Evolutionary conservation across 2,329 filamentous ascomycete species (phyloP).

Genomic region (Basipetospora chlamydospora): DNA sequence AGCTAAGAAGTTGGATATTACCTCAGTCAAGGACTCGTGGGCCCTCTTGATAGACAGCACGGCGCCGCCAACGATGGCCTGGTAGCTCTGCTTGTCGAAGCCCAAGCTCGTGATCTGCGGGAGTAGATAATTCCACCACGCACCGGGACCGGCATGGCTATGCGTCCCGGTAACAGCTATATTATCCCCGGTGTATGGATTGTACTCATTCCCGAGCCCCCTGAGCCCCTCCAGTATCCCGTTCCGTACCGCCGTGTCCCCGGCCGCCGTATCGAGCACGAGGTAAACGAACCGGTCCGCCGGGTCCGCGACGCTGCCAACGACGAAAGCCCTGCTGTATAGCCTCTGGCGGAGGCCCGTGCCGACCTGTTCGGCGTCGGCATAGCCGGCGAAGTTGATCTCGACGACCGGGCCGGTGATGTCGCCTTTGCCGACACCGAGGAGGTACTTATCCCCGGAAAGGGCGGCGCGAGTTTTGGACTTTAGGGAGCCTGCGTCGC

Average conservation of each 20-base stretch:
- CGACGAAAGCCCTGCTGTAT: slow-evolving; percentile 75
- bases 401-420: slow-evolving; percentile 65
- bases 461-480: background rate
- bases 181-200: slow-evolving; percentile 59
- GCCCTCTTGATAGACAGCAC: slow-evolving; percentile 39
- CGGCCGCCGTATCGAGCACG: slow-evolving; percentile 71
- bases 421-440: slow-evolving; percentile 39
- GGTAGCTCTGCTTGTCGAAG: slow-evolving; percentile 73
- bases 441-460: slow-evolving; percentile 20
- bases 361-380: slow-evolving; percentile 63
- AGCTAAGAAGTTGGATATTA: slow-evolving; percentile 7
- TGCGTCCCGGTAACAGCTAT: slow-evolving; percentile 85
- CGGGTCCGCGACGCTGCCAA: slow-evolving; percentile 51
- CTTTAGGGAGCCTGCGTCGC: no score
- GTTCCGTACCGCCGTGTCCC: slow-evolving; percentile 74
- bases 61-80: slow-evolving; percentile 74
- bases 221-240: slow-evolving; percentile 63
- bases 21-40: slow-evolving; percentile 43
- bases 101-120: slow-evolving; percentile 79
- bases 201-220: slow-evolving; percentile 54
- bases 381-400: slow-evolving; percentile 83
- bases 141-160: slow-evolving; percentile 77
- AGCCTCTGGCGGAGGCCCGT: slow-evolving; percentile 71
- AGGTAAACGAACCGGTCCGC: slow-evolving; percentile 70
- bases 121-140: slow-evolving; percentile 83